Percentiles rank a stretch among this genome's conserved stretches.
phyloP scores from a whole-genome alignment of 345 rosid species.

The Clarkia xantiana region DNA sequence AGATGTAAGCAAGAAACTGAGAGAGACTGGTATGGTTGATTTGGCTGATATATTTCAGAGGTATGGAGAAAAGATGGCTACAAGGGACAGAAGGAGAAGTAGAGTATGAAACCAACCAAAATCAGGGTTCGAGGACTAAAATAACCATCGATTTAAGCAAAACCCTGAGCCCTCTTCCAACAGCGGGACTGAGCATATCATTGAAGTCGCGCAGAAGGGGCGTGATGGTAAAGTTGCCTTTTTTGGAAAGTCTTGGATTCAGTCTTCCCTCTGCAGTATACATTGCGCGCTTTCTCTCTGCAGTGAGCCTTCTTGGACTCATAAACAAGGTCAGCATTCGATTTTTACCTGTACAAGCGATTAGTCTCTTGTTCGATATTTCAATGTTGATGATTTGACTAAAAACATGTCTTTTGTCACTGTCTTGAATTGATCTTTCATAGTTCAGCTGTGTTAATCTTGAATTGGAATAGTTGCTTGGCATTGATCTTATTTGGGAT shows the following conservation, averaged over 20 bases:
- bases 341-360: not conserved
- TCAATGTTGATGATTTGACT: not conserved
- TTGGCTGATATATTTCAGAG: conserved; percentile 71
- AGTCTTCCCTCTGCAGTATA: conserved; percentile 55
- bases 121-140: no score
- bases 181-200: not conserved
- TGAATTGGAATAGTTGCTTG: not conserved
- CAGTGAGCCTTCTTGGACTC: conserved; percentile 42
- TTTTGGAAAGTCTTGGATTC: conserved; percentile 74
- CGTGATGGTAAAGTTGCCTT: conserved; percentile 70
- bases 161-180: not conserved
- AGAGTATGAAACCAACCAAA: conserved; percentile 13
- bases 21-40: conserved; percentile 56
- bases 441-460: no score
- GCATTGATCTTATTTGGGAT: conserved; percentile 30
- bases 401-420: not conserved
- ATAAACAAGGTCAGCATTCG: conserved; percentile 30
- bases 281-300: conserved; percentile 53
- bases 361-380: not conserved
- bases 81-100: conserved; percentile 63
- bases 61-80: conserved; percentile 77
- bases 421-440: no score
- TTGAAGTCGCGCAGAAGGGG: conserved; percentile 37
- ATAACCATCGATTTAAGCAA: not conserved
- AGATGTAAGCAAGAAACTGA: conserved; percentile 48